phyloP scores from a whole-genome alignment of 2,329 filamentous ascomycete genomes.

The Madurella fahalii region DNA sequence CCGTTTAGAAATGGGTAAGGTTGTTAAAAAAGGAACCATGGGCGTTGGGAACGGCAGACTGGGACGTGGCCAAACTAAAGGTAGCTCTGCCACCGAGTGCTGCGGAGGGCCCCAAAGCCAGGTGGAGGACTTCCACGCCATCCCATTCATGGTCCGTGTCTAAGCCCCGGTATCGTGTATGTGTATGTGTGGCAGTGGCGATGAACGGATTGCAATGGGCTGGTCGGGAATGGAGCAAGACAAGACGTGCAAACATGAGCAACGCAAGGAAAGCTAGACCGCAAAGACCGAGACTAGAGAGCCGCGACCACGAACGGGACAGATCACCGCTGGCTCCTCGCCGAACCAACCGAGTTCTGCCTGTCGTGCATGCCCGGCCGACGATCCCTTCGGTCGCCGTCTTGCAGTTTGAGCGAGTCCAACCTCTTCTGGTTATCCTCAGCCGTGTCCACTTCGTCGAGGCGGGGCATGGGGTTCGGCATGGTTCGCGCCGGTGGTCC shows the following conservation, averaged over 20 bases:
- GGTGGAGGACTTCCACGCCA: too few relatives aligned
- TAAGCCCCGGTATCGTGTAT: too few relatives aligned
- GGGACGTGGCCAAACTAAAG: too few relatives aligned
- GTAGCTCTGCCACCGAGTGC: too few relatives aligned
- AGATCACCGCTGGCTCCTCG: conserved; percentile 47
- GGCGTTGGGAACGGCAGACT: too few relatives aligned
- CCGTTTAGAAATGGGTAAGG: too few relatives aligned
- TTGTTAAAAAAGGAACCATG: too few relatives aligned
- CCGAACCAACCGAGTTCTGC: conserved; percentile 55
- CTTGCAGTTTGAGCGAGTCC: conserved; percentile 85
- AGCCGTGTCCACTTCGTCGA: conserved; percentile 75
- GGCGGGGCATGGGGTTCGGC: conserved; percentile 41
- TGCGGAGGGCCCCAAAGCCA: too few relatives aligned
- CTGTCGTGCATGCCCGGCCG: conserved; percentile 54
- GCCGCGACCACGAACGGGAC: neutral
- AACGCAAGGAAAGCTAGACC: neutral
- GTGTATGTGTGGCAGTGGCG: too few relatives aligned
- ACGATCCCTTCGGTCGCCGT: conserved; percentile 61
- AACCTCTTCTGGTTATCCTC: conserved; percentile 84
- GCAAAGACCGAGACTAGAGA: neutral
- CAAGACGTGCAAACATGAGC: neutral
- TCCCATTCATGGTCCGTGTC: too few relatives aligned
- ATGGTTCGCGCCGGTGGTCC: conserved; percentile 29
- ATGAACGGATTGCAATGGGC: too few relatives aligned
- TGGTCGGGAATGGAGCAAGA: too few relatives aligned